Conservation (phyloP, 495 filamentous ascomycete genomes). For the Aspergillus avenaceus region DNA sequence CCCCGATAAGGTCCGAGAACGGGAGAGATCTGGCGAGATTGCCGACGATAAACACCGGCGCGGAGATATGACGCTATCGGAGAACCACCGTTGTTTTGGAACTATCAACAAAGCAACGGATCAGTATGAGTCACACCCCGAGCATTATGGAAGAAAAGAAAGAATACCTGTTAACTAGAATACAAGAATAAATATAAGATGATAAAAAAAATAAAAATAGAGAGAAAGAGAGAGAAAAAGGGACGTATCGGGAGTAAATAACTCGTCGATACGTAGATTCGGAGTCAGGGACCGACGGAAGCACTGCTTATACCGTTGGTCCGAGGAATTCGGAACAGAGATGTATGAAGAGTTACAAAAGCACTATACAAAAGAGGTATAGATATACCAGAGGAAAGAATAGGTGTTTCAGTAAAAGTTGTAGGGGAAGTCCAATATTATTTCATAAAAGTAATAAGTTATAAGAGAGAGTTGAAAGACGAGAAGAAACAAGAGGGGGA, state of each 20-base stretch:
- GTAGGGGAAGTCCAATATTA: no score
- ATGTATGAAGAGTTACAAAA: conserved; percentile 2
- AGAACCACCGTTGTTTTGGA: neutral
- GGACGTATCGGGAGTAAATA: conserved; percentile 14
- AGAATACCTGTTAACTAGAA: no score
- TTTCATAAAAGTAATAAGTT: no score
- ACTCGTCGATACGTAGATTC: conserved; percentile 16
- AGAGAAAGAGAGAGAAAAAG: conserved; percentile 1
- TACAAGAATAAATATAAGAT: neutral
- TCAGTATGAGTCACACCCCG: conserved; percentile 19
- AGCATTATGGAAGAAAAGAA: neutral
- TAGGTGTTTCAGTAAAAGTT: no score
- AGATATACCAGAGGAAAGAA: neutral
- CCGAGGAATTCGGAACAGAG: conserved; percentile 2
- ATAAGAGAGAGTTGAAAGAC: neutral
- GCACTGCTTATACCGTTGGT: conserved; percentile 18
- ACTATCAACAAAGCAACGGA: conserved; percentile 1
- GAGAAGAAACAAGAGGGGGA: conserved; percentile 7
- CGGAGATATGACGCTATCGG: conserved; percentile 2
- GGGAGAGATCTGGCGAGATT: conserved; percentile 17
- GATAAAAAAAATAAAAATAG: neutral
- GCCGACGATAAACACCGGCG: conserved; percentile 4
- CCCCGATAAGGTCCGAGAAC: conserved; percentile 37
- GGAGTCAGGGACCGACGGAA: conserved; percentile 13
- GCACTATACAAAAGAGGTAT: neutral